Evolutionary conservation across 306 rosid species (phyloP), one percentile per base, ranked within the genome.

Genomic region (Inga laurina): DNA sequence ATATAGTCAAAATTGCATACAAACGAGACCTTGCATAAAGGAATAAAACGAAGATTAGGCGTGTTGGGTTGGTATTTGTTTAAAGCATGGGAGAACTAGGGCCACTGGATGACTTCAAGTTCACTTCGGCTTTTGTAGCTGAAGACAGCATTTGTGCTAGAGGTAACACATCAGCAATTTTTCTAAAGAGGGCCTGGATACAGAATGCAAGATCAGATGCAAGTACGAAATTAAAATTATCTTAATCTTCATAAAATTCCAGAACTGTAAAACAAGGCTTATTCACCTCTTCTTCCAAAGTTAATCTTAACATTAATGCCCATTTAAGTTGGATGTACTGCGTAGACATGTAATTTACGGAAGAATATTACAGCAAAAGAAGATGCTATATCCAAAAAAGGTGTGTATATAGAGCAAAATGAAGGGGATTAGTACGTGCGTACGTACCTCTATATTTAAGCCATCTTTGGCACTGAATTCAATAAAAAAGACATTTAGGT

Each of bases 381-480:
- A 56, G 45, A 39, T 69, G 4, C 44, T 39, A 21, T 21, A 9
- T 10, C 22, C 10, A 67, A 35, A 67, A 37, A 37, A 41, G 8
- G 5, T 41, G 34, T 32, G 34, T 32, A 11, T 9, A 45, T 1
- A 45, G 49, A 45, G 54, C 54, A 44, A 49, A 74, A 32, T 43
- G 35, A 67, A 46, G 37, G 44, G 46, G 39, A 48, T 62, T 54
- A 24, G 49, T 84, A 10, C 15, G 16, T 12, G 0, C 49, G 12
- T 44, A 44, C 48, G 1, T 9, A 84, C 90, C 84, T 87, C 82
- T 49, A 87, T 87, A 66, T 84, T 87, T 75, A 84, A 84, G 19
- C 86, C 86, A 69, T 84, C 88, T 70, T 87, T 87, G 71, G 88
- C 86, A 48, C 90, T 87, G 61, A 88, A 85, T 87, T 84, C 88